Conservation (phyloP, 2,329 filamentous ascomycete genomes). For the Trichophaea hybrida region DNA sequence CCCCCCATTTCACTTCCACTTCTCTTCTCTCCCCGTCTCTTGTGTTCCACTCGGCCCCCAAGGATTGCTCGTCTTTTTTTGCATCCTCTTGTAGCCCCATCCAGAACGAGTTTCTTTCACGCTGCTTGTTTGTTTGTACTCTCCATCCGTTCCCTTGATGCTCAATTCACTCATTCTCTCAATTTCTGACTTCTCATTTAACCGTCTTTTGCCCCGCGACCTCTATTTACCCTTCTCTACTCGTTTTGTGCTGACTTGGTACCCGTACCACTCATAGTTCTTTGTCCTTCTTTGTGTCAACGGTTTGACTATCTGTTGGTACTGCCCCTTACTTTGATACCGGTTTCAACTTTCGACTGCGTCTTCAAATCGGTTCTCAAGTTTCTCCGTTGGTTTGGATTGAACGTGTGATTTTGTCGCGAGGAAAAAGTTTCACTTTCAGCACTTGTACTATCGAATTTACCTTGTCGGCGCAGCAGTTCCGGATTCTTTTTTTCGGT, state of each 20-base stretch:
- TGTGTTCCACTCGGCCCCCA: neutral
- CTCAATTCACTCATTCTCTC: neutral
- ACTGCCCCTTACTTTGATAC: constrained; percentile 20
- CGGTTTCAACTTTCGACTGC: constrained; percentile 10
- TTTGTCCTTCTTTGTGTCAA: neutral
- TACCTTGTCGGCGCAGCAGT: neutral
- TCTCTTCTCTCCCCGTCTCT: neutral
- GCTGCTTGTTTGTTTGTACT: neutral
- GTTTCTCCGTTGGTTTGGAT: neutral
- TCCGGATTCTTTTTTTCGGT: neutral
- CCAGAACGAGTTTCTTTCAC: neutral
- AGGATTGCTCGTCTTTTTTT: neutral
- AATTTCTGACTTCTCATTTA: neutral
- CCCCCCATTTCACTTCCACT: neutral
- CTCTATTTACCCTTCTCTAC: neutral
- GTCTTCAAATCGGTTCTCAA: constrained; percentile 1
- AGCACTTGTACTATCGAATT: neutral
- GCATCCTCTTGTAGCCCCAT: neutral
- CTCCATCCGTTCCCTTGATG: neutral
- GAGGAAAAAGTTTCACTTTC: neutral
- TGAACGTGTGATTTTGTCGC: neutral
- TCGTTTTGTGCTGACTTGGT: neutral
- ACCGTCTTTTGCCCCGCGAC: neutral
- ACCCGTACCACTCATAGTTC: neutral
- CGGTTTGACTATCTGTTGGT: constrained; percentile 23